These are phyloP conservation scores for Calocybe gangraenosa DNA, from an alignment of 768 basidiomycete genomes.

Conservation along the genomic window DNA sequence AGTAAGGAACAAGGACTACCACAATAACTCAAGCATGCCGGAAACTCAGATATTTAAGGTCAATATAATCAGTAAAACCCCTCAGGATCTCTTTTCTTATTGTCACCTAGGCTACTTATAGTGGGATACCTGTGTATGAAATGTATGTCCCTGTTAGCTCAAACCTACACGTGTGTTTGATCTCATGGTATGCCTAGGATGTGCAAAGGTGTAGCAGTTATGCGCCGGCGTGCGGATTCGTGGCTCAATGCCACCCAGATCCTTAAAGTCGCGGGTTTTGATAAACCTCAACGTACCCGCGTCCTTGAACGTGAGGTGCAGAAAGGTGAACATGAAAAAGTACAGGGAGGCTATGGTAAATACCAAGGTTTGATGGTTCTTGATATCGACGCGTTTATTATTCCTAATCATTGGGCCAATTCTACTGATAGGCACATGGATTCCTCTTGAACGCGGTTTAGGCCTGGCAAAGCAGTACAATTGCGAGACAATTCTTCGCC, in stretches of 20 bases:
- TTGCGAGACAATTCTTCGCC: slow-evolving; percentile 79
- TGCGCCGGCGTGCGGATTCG: slow-evolving; percentile 92
- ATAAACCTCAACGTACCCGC: slow-evolving; percentile 96
- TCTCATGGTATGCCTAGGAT: slow-evolving; percentile 60
- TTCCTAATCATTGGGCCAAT: slow-evolving; percentile 9
- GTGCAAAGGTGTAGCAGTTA: slow-evolving; percentile 94
- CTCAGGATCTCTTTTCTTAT: slow-evolving; percentile 19
- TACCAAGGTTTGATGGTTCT: slow-evolving; percentile 76
- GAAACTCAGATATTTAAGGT: slow-evolving; percentile 90
- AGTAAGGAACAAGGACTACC: neutral
- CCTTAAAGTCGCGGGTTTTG: slow-evolving; percentile 97
- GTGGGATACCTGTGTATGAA: slow-evolving; percentile 90
- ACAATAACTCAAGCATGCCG: slow-evolving; percentile 46
- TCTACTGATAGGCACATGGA: slow-evolving; percentile 81
- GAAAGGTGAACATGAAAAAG: slow-evolving; percentile 98
- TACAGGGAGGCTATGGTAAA: slow-evolving; percentile 99
- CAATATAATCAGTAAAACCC: slow-evolving; percentile 18
- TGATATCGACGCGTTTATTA: slow-evolving; percentile 11
- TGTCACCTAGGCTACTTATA: slow-evolving; percentile 74
- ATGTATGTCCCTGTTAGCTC: slow-evolving; percentile 57
- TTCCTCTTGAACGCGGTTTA: slow-evolving; percentile 89
- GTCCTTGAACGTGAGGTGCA: slow-evolving; percentile 98
- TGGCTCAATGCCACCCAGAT: slow-evolving; percentile 99
- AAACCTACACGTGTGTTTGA: slow-evolving; percentile 31
- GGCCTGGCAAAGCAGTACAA: slow-evolving; percentile 88